Conservation (phyloP, 108 stramenopile genomes). For the Nitzschia sp. region DNA sequence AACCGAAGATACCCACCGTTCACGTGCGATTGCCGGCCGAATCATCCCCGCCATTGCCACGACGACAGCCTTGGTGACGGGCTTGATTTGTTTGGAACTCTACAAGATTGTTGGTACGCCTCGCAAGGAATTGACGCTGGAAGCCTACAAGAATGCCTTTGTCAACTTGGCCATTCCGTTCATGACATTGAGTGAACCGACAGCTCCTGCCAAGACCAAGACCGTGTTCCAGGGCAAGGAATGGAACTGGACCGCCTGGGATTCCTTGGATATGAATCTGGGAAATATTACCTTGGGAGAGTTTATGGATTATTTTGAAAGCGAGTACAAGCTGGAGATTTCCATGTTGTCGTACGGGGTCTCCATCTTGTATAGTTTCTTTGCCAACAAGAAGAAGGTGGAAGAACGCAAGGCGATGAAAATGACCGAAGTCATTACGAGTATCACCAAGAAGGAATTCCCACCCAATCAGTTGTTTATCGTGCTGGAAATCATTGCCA, state of each 20-base stretch:
- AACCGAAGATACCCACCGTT: constrained; percentile 96
- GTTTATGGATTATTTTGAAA: constrained; percentile 91
- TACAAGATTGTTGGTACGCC: constrained; percentile 94
- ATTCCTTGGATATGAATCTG: constrained; percentile 86
- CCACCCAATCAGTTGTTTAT: constrained; percentile 89
- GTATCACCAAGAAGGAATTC: constrained; percentile 91
- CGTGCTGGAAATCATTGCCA: constrained; percentile 90
- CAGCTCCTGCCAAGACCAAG: constrained; percentile 84
- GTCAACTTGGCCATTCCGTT: constrained; percentile 95
- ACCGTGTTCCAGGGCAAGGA: constrained; percentile 87
- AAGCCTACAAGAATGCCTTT: constrained; percentile 95
- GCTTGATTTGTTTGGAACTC: constrained; percentile 94
- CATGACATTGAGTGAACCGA: constrained; percentile 96
- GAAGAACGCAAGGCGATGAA: constrained; percentile 94
- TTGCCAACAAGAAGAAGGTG: constrained; percentile 96
- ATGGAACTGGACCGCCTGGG: constrained; percentile 98
- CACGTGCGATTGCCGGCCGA: constrained; percentile 97
- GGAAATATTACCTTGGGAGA: constrained; percentile 90
- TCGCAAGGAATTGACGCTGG: constrained; percentile 86
- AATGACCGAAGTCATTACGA: constrained; percentile 85
- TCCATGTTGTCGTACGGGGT: constrained; percentile 97
- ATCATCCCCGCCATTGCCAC: constrained; percentile 99
- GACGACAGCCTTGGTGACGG: constrained; percentile 97
- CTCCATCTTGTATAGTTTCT: constrained; percentile 94
- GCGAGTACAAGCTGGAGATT: constrained; percentile 94